Conservation (phyloP, 23 red algal species). For the Chondrus crispus region DNA sequence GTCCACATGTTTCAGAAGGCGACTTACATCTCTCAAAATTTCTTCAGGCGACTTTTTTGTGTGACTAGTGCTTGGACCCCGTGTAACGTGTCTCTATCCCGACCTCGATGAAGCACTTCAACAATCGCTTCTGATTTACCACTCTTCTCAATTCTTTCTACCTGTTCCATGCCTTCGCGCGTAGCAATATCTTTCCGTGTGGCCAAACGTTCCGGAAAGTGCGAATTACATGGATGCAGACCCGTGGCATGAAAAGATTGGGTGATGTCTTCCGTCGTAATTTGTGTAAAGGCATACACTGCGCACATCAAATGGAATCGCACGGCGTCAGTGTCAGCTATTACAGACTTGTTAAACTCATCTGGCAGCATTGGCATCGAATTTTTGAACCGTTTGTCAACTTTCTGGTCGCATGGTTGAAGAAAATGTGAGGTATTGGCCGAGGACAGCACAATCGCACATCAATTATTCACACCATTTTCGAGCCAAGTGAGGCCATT, state of each 20-base stretch:
- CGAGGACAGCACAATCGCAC: background rate
- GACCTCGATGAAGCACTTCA: too few species aligned
- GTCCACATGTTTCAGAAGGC: too few species aligned
- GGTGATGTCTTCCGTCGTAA: background rate
- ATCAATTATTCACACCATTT: background rate
- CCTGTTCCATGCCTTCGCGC: too few species aligned
- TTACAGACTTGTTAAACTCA: background rate
- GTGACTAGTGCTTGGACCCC: too few species aligned
- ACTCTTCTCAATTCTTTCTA: too few species aligned
- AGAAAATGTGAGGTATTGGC: constrained; percentile 17
- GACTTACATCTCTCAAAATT: too few species aligned
- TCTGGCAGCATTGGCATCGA: too few species aligned
- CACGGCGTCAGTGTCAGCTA: background rate
- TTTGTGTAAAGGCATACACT: background rate
- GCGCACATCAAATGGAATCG: background rate
- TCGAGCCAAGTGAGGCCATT: constrained; percentile 19
- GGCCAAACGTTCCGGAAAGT: constrained; percentile 4
- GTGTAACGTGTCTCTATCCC: too few species aligned
- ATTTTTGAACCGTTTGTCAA: constrained; percentile 32
- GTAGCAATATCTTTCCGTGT: too few species aligned
- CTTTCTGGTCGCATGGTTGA: constrained; percentile 2
- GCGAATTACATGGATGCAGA: background rate
- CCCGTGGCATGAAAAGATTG: background rate
- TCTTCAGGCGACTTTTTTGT: too few species aligned
- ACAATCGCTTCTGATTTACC: too few species aligned